Conservation (phyloP, 768 basidiomycete species). For the Mrakia frigida region DNA sequence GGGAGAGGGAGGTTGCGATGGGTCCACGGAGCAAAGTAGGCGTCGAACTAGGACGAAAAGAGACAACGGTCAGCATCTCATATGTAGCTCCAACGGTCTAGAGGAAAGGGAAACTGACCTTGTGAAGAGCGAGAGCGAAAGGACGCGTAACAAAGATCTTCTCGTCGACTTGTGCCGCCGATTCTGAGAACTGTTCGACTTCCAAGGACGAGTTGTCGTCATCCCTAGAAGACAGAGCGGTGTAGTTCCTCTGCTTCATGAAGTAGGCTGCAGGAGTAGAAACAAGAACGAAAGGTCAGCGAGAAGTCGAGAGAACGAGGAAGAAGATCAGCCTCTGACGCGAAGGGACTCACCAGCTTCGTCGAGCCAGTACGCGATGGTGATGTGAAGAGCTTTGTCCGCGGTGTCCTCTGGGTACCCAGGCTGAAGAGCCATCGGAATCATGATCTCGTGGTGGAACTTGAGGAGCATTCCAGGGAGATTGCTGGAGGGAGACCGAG, state of each 20-base stretch:
- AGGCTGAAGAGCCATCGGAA: constrained; percentile 19
- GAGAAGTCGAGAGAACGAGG: not conserved
- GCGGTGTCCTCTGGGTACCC: constrained; percentile 25
- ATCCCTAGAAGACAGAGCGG: not conserved
- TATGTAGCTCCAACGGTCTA: not conserved
- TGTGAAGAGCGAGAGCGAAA: constrained; percentile 26
- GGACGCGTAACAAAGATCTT: constrained; percentile 23
- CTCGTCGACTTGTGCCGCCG: constrained; percentile 24
- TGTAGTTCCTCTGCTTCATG: not conserved
- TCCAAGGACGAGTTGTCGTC: not conserved
- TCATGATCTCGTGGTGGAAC: constrained; percentile 12
- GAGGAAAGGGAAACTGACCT: constrained; percentile 2
- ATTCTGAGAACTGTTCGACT: not conserved
- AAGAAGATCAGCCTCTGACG: not conserved
- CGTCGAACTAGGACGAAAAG: constrained; percentile 3
- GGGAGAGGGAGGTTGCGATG: constrained; percentile 1
- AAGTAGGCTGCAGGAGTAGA: not conserved
- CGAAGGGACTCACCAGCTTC: constrained; percentile 19
- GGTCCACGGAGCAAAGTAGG: constrained; percentile 22
- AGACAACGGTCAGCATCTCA: not conserved
- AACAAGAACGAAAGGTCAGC: not conserved
- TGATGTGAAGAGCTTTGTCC: constrained; percentile 13
- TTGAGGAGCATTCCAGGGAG: not conserved
- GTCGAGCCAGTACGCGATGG: constrained; percentile 25
- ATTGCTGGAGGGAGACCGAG: not conserved